phyloP scores from a whole-genome alignment of 1,284 basidiomycete genomes.

The Cryptococcus sp. region DNA sequence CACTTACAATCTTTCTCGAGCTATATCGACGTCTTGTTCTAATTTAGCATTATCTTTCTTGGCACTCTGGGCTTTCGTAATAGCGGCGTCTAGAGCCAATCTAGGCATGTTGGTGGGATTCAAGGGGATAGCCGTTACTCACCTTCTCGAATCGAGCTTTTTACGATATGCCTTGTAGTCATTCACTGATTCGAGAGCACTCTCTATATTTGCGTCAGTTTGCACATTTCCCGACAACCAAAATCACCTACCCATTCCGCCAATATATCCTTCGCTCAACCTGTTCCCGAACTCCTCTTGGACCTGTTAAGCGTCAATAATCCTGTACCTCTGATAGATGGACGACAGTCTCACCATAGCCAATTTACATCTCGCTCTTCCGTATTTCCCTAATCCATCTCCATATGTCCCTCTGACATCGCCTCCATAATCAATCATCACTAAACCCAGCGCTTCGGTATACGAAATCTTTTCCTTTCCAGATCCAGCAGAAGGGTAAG shows the following conservation, averaged over 20 bases:
- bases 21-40: slow-evolving; percentile 68
- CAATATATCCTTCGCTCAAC: slow-evolving; percentile 65
- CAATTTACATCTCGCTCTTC: slow-evolving; percentile 73
- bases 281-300: slow-evolving; percentile 71
- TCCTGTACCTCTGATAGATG: background rate
- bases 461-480: slow-evolving; percentile 52
- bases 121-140: slow-evolving; percentile 9
- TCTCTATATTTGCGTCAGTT: slow-evolving; percentile 39
- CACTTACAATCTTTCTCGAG: slow-evolving; percentile 68
- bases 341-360: slow-evolving; percentile 54
- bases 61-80: slow-evolving; percentile 58
- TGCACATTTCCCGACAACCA: background rate
- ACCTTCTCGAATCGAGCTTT: slow-evolving; percentile 73
- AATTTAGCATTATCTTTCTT: slow-evolving; percentile 60
- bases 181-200: slow-evolving; percentile 48
- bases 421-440: slow-evolving; percentile 80
- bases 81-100: slow-evolving; percentile 68
- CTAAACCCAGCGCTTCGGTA: slow-evolving; percentile 71
- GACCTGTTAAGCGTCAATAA: slow-evolving; percentile 10
- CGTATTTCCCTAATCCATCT: slow-evolving; percentile 64
- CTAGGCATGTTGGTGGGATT: slow-evolving; percentile 45
- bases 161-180: slow-evolving; percentile 46
- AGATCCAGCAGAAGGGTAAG: slow-evolving; percentile 34
- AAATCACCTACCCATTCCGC: slow-evolving; percentile 52
- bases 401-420: slow-evolving; percentile 66